Base-by-base conservation (phyloP, 1,284 basidiomycete species). In the Mycosarcoma mackinlayi region DNA sequence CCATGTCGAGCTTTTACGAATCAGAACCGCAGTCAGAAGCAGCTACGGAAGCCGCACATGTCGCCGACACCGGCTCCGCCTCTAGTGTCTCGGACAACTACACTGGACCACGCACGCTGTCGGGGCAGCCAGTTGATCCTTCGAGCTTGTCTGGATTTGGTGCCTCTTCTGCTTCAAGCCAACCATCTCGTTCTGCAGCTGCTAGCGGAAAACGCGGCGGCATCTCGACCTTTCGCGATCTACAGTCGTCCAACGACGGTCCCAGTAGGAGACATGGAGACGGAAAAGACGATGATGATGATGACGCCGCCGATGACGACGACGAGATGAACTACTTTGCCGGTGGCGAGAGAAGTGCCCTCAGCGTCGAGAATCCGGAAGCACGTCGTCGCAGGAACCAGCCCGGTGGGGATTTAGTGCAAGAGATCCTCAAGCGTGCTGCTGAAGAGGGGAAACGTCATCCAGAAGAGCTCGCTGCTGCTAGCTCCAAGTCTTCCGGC, bases 281-380 rank as follows among this genome's bases (percentile, higher is more conserved):
- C 34, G 67, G 56, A n/a, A 70, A 70, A 14, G 75, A 76, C 28
- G 61, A 67, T 4, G 79, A 79, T 10, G 76, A 72, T 9, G 77
- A 71, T 6, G 65, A 73, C n/a, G 76, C 69, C 6, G 62, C 66
- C 16, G 77, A 69, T 6, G 62, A 69, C 23, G 63, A 72, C 27
- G 77, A 78, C 30, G 76, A 79, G 37, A 67, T 77, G 41, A 79
- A 83, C 50, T 67, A 81, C 38, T 83, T 70, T 59, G 70, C 82
- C 11, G 82, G 82, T 13, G 82, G 82, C 21, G 81, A 81, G 53
- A 70, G 75, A 25, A 97, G 94, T 83, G 95, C 94, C 0, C 86
- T 98, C 34, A 92, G 90, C 3, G 88, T 98, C 1, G 88, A 96
- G 84, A 93, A 94, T 79, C 95, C 94, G 3, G 81, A 84, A 48